Conservation (phyloP, 495 filamentous ascomycete species). For the Aspergillus ellipticus region DNA sequence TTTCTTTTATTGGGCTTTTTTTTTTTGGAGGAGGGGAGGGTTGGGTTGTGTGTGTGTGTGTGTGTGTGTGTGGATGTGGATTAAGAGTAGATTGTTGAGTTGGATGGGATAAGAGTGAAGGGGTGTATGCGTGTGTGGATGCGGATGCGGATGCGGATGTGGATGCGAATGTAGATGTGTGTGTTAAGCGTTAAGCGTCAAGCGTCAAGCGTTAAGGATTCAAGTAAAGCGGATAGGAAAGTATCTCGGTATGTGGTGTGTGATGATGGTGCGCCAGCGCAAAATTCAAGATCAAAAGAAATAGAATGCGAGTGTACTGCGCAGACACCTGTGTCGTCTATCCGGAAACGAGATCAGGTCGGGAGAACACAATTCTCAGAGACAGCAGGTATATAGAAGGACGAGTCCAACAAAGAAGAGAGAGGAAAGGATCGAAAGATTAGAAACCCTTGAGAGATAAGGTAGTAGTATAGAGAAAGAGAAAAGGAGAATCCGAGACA, state of each 20-base stretch:
- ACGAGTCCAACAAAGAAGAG: constrained; percentile 6
- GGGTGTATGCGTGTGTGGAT: no score
- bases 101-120: no score
- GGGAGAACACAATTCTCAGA: no score
- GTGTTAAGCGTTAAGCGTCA: no score
- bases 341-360: no score
- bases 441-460: neutral
- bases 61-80: neutral
- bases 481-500: neutral
- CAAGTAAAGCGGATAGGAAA: neutral
- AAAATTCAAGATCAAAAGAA: no score
- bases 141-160: no score
- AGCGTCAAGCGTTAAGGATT: no score
- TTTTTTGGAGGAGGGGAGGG: neutral
- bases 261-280: constrained; percentile 12
- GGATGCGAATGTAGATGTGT: no score
- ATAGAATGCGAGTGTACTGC: no score
- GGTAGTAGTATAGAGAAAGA: neutral
- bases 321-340: no score
- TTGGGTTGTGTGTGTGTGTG: constrained; percentile 7
- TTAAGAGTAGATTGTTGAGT: no score
- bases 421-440: constrained; percentile 11
- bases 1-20: constrained; percentile 2
- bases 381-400: neutral
- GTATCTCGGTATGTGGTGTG: neutral